Percentiles rank a stretch among this genome's conserved stretches.
Conservation (phyloP, 176 grass and related monocot genomes). For the Rhynchospora breviuscula region DNA sequence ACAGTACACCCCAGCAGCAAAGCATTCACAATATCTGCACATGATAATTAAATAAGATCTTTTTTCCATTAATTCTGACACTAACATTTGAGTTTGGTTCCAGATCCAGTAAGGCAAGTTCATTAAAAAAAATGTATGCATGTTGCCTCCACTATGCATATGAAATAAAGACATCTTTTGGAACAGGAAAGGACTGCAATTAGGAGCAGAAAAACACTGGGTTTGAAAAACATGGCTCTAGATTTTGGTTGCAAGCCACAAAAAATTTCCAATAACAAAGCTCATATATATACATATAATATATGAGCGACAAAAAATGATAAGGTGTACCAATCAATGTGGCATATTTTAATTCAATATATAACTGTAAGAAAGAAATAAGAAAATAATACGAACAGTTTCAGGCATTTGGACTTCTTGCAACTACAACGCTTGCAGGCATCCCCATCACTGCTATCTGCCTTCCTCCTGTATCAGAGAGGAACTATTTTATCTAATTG, state of each 20-base stretch:
- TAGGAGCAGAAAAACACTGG: neutral
- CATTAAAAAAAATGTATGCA: neutral
- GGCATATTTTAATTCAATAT: neutral
- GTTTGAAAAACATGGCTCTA: neutral
- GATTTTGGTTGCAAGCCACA: neutral
- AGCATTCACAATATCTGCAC: conserved; percentile 96
- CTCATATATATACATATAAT: neutral
- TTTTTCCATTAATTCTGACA: neutral
- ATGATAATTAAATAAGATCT: neutral
- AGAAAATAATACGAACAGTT: conserved; percentile 55
- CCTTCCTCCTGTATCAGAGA: conserved; percentile 54
- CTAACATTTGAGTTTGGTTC: neutral
- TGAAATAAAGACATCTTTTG: neutral
- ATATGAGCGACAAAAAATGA: neutral
- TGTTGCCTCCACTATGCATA: neutral
- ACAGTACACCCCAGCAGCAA: conserved; percentile 99
- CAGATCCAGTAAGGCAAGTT: neutral
- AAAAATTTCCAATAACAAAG: neutral
- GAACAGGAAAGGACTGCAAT: neutral
- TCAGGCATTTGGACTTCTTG: conserved; percentile 99
- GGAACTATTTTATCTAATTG: neutral
- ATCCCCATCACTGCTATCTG: conserved; percentile 66
- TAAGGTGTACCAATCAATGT: neutral
- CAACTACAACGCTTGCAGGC: conserved; percentile 97
- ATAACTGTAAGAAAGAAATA: neutral